Percentiles rank a stretch among this genome's conserved stretches.
Conservation (phyloP, 495 filamentous ascomycete species). For the Cetradonia linearis region DNA sequence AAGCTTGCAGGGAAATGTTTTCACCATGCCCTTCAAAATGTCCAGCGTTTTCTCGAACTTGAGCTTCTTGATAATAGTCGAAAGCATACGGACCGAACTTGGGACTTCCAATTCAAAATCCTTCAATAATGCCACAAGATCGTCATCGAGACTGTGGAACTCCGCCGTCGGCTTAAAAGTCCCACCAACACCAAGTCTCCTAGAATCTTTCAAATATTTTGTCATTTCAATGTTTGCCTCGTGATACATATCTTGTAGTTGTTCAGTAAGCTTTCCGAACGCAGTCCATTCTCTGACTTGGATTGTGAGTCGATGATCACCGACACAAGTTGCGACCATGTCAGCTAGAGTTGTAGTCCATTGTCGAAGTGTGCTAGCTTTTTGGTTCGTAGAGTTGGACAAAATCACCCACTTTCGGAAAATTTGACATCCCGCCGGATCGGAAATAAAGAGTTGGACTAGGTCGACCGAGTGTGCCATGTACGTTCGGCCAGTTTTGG, state of each 20-base stretch:
- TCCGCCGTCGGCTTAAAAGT: neutral
- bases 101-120: neutral
- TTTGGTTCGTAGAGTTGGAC: neutral
- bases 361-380: neutral
- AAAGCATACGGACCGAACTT: neutral
- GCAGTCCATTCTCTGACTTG: neutral
- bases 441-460: slow-evolving; percentile 1
- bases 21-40: slow-evolving; percentile 14
- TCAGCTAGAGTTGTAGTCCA: slow-evolving; percentile 8
- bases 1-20: slow-evolving; percentile 25
- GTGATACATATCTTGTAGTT: neutral
- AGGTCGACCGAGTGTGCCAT: neutral
- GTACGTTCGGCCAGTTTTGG: neutral
- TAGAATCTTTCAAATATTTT: neutral
- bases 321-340: neutral
- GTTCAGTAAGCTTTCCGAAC: neutral
- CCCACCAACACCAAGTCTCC: neutral
- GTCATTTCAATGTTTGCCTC: neutral
- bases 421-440: neutral
- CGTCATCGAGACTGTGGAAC: neutral
- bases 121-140: neutral
- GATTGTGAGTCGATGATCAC: neutral
- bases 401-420: neutral
- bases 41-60: slow-evolving; percentile 8
- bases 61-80: slow-evolving; percentile 9